phyloP scores from a whole-genome alignment of 2,329 filamentous ascomycete species.

The Exophiala viscosa region DNA sequence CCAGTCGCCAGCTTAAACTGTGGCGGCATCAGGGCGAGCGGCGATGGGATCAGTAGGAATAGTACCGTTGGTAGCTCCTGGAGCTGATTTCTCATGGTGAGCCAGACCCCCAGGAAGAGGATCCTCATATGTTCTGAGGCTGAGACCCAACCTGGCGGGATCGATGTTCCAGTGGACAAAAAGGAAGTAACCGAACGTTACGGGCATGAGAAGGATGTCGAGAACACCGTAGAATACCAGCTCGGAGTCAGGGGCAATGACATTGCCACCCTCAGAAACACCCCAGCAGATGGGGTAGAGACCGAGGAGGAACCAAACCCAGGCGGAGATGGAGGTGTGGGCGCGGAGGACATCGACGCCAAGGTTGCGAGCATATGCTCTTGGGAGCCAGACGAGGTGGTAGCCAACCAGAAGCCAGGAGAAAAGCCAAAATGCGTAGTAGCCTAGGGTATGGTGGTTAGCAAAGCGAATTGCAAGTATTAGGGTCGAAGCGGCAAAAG shows the following conservation, averaged over 20 bases:
- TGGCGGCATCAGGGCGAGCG: background rate
- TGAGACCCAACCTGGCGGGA: slow-evolving; percentile 11
- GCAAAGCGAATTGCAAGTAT: background rate
- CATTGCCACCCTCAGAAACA: slow-evolving; percentile 59
- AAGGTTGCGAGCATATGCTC: slow-evolving; percentile 52
- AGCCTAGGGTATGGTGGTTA: slow-evolving; percentile 35
- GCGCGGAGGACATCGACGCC: slow-evolving; percentile 51
- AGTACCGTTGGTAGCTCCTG: background rate
- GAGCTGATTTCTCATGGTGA: background rate
- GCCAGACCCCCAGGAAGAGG: background rate
- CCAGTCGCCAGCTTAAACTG: background rate
- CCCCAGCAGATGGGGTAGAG: slow-evolving; percentile 64
- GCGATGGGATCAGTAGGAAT: background rate
- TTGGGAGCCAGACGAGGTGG: slow-evolving; percentile 54
- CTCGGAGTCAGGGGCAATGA: slow-evolving; percentile 56
- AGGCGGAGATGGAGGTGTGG: slow-evolving; percentile 53
- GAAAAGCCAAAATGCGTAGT: slow-evolving; percentile 54
- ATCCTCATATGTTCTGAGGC: slow-evolving; percentile 2
- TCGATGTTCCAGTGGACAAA: slow-evolving; percentile 19
- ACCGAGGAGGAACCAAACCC: slow-evolving; percentile 58
- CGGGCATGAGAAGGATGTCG: slow-evolving; percentile 11
- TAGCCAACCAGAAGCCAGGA: slow-evolving; percentile 59
- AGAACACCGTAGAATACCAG: slow-evolving; percentile 23
- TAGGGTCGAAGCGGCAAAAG: background rate
- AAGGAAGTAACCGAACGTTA: slow-evolving; percentile 6